These are phyloP conservation scores for Phytophthora pisi DNA, from an alignment of 352 stramenopile genomes.

Conservation along the genomic window DNA sequence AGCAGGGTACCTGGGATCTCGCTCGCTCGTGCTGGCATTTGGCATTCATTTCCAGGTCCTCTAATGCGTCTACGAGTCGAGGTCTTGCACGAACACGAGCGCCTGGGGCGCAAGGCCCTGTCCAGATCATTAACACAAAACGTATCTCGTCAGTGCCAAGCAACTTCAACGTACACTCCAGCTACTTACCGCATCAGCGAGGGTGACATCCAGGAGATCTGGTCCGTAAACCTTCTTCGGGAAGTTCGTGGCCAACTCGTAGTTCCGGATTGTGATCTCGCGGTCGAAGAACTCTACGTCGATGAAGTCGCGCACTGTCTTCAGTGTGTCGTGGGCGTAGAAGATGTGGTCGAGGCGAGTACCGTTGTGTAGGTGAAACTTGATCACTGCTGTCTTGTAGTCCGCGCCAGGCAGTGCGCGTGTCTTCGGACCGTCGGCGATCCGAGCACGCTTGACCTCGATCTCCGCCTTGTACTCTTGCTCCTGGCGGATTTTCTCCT, in stretches of 20 bases:
- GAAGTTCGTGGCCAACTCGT: conserved; percentile 88
- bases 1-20: conserved; percentile 4
- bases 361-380: conserved; percentile 86
- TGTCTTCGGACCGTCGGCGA: conserved; percentile 52
- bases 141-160: conserved; percentile 1
- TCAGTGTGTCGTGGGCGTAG: conserved; percentile 78
- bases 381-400: conserved; percentile 78
- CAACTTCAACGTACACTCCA: background rate
- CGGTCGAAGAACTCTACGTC: conserved; percentile 85
- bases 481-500: conserved; percentile 36
- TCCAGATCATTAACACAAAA: background rate
- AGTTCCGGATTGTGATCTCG: conserved; percentile 75
- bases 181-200: conserved; percentile 63
- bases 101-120: conserved; percentile 77
- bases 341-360: conserved; percentile 80
- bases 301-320: conserved; percentile 80
- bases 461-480: conserved; percentile 50
- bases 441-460: conserved; percentile 57
- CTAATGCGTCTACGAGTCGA: conserved; percentile 65
- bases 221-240: conserved; percentile 76
- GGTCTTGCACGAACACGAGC: conserved; percentile 82
- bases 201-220: conserved; percentile 63
- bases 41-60: conserved; percentile 9
- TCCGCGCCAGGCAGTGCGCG: conserved; percentile 52
- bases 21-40: conserved; percentile 19